Percentiles rank a stretch among this genome's conserved stretches.
These are phyloP conservation scores for Balamuthia mandrillaris DNA, from an alignment of 208 protist species.

Conservation along the genomic window DNA sequence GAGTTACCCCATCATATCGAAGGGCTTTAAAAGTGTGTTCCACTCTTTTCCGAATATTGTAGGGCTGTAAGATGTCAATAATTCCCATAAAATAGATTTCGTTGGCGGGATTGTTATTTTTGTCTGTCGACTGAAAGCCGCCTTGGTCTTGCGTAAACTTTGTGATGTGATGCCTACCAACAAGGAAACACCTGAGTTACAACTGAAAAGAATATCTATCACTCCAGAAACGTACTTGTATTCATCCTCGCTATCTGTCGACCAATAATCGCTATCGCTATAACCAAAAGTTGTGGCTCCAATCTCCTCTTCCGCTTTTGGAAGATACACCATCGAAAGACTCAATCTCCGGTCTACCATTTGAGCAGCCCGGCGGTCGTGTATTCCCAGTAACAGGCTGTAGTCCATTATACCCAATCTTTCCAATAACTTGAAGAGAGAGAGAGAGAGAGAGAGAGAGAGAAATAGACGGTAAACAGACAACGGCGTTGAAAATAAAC, in stretches of 20 bases:
- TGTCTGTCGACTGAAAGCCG: slow-evolving; percentile 11
- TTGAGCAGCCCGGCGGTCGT: background rate
- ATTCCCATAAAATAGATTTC: slow-evolving; percentile 33
- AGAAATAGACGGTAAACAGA: too few relatives aligned
- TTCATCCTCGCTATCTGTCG: background rate
- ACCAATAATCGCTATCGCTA: too few relatives aligned
- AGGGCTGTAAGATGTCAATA: slow-evolving; percentile 35
- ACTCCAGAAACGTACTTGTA: background rate
- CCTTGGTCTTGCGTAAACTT: slow-evolving; percentile 19
- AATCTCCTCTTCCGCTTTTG: background rate
- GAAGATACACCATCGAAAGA: slow-evolving; percentile 12
- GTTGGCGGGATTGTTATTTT: background rate
- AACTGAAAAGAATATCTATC: background rate
- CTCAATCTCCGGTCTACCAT: background rate
- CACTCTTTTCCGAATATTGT: background rate
- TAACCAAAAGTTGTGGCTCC: background rate
- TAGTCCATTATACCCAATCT: slow-evolving; percentile 23
- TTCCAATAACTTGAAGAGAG: background rate
- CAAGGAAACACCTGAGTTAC: background rate
- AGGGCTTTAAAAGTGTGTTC: slow-evolving; percentile 15
- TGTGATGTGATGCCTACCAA: background rate
- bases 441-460: too few relatives aligned
- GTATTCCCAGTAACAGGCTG: slow-evolving; percentile 1
- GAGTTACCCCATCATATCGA: background rate
- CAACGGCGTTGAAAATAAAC: too few relatives aligned